Percentiles rank a stretch among this genome's conserved stretches.
Evolutionary conservation across 2,329 filamentous ascomycete genomes (phyloP).

Genomic region (Trichoderma simmonsii): DNA sequence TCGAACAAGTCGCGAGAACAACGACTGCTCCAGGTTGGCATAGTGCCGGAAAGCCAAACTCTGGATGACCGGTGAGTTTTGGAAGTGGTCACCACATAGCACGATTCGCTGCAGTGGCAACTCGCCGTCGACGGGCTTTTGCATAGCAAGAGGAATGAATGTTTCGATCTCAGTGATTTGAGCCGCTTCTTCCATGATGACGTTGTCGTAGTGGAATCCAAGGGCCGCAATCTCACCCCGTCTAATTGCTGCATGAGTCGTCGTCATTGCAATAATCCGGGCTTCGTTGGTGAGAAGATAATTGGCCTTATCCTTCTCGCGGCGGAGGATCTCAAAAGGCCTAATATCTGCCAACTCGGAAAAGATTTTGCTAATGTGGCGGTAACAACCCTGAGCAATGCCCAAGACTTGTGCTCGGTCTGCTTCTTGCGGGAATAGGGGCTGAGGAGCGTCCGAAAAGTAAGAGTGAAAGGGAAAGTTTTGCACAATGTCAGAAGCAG

Average conservation of each 20-base stretch:
- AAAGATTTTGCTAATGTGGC: constrained; percentile 87
- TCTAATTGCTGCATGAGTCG: constrained; percentile 94
- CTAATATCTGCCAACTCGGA: constrained; percentile 87
- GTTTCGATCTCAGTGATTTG: constrained; percentile 98
- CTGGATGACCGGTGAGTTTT: constrained; percentile 95
- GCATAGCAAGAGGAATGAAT: constrained; percentile 91
- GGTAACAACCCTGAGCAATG: constrained; percentile 78
- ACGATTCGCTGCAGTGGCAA: constrained; percentile 82
- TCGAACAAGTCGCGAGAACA: constrained; percentile 87
- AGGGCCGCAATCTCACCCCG: constrained; percentile 83
- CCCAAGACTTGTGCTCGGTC: constrained; percentile 69
- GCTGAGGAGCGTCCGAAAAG: constrained; percentile 83
- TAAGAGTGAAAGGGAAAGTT: constrained; percentile 86
- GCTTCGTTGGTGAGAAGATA: constrained; percentile 94
- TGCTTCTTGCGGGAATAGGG: constrained; percentile 68
- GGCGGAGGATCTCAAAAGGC: constrained; percentile 89
- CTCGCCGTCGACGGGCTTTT: constrained; percentile 71
- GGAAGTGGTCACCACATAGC: constrained; percentile 89
- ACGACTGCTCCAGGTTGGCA: constrained; percentile 90
- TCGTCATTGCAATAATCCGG: constrained; percentile 98
- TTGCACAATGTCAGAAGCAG: constrained; percentile 60
- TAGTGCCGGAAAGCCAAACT: constrained; percentile 92
- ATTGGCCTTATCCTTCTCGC: constrained; percentile 88
- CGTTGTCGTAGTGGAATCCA: constrained; percentile 97
- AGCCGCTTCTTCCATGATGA: constrained; percentile 97